These are phyloP conservation scores for Rhinocladiella similis DNA, from an alignment of 2,329 filamentous ascomycete species.

Conservation along the genomic window DNA sequence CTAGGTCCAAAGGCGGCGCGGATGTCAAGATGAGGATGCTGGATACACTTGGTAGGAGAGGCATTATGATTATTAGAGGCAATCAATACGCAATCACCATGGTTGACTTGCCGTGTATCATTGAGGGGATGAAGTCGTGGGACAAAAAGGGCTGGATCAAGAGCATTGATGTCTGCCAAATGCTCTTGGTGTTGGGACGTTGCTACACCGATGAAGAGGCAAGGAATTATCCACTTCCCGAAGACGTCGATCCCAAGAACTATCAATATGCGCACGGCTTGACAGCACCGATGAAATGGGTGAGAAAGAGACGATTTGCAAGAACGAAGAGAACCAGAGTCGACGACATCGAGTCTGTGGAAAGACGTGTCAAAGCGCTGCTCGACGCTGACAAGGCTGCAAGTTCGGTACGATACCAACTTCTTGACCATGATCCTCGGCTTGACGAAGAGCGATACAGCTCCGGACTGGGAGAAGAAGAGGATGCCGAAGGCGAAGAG, in stretches of 20 bases:
- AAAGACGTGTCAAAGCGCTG: constrained; percentile 73
- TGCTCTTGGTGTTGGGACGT: constrained; percentile 74
- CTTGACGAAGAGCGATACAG: constrained; percentile 41
- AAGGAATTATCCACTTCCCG: constrained; percentile 65
- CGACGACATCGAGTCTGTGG: constrained; percentile 81
- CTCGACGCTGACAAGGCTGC: constrained; percentile 68
- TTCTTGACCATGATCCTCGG: constrained; percentile 57
- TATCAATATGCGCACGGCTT: constrained; percentile 82
- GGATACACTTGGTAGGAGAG: constrained; percentile 66
- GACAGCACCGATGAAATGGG: constrained; percentile 85
- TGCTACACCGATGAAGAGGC: constrained; percentile 69
- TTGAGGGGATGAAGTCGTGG: constrained; percentile 92
- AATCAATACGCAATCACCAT: constrained; percentile 74
- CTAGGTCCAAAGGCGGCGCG: constrained; percentile 64
- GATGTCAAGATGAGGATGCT: constrained; percentile 82
- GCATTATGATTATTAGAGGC: constrained; percentile 68
- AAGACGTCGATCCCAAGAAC: constrained; percentile 66
- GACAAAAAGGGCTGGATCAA: constrained; percentile 87
- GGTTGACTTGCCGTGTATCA: constrained; percentile 81
- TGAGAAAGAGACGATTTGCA: constrained; percentile 72
- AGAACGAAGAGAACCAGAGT: constrained; percentile 74
- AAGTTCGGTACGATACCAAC: constrained; percentile 61
- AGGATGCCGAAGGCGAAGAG: constrained; percentile 51
- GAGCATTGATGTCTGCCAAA: constrained; percentile 83
- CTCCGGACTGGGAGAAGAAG: constrained; percentile 47